Conservation (phyloP, 75 land plant genomes). For the Cupressus sempervirens region DNA sequence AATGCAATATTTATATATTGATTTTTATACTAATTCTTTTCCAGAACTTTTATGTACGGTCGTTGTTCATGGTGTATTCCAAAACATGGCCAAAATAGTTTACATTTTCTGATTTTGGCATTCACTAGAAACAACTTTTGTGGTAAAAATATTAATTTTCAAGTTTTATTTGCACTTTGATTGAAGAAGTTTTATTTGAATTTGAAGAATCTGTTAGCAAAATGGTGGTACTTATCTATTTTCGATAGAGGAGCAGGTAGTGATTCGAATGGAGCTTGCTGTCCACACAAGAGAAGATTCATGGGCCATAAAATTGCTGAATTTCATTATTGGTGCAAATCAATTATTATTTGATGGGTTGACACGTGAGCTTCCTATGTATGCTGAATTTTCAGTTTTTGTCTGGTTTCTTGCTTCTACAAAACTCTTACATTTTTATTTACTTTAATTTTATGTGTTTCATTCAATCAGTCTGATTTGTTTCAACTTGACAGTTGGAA, state of each 20-base stretch:
- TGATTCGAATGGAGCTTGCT: slow-evolving; percentile 51
- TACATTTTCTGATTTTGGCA: not conserved
- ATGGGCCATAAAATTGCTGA: slow-evolving; percentile 68
- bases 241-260: slow-evolving; percentile 39
- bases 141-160: not conserved
- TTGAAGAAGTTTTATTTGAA: not conserved
- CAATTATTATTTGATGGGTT: slow-evolving; percentile 76
- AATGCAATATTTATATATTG: not conserved
- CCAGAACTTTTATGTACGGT: not conserved
- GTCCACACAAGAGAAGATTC: slow-evolving; percentile 56
- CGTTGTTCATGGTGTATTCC: not conserved
- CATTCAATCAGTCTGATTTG: not conserved
- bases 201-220: not conserved
- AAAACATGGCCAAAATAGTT: not conserved
- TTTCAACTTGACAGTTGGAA: not conserved
- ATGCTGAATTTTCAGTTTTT: slow-evolving; percentile 18
- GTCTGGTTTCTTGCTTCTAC: not conserved
- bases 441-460: not conserved
- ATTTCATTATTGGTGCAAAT: slow-evolving; percentile 66
- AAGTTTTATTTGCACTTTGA: not conserved
- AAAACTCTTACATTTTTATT: not conserved
- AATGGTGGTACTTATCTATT: slow-evolving; percentile 2
- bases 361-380: slow-evolving; percentile 89
- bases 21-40: not conserved
- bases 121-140: not conserved